Conservation (phyloP, 2,329 filamentous ascomycete species). For the Colletotrichum siamense region DNA sequence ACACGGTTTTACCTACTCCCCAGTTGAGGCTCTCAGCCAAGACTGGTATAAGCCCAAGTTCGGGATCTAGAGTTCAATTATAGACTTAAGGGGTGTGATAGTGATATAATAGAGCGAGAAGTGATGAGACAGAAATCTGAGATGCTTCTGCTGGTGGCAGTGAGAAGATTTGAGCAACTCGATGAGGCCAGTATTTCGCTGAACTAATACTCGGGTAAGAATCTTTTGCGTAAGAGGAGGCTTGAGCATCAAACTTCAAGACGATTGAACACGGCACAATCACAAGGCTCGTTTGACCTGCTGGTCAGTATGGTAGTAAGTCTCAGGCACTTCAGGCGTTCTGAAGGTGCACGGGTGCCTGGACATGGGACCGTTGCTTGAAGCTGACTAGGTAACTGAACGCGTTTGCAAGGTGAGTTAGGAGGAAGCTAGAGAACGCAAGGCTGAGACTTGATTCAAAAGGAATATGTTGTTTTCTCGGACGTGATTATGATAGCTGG, state of each 20-base stretch:
- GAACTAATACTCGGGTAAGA: not conserved
- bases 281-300: not conserved
- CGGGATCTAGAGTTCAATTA: slow-evolving; percentile 37
- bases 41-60: slow-evolving; percentile 40
- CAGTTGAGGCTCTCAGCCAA: slow-evolving; percentile 37
- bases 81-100: slow-evolving; percentile 41
- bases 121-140: not conserved
- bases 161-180: not conserved
- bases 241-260: not conserved
- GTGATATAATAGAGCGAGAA: slow-evolving; percentile 35
- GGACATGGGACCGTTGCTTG: not conserved
- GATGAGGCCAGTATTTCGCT: not conserved
- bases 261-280: not conserved
- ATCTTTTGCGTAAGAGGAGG: not conserved
- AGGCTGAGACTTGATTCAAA: not conserved
- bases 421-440: not conserved
- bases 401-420: not conserved
- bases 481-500: not conserved
- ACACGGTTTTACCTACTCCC: slow-evolving; percentile 23
- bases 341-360: not conserved
- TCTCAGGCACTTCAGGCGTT: not conserved
- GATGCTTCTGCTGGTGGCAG: not conserved
- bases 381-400: not conserved
- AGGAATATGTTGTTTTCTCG: not conserved
- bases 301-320: not conserved